These are phyloP conservation scores for Trichosporon sp. DNA, from an alignment of 1,284 basidiomycete species.

Conservation along the genomic window DNA sequence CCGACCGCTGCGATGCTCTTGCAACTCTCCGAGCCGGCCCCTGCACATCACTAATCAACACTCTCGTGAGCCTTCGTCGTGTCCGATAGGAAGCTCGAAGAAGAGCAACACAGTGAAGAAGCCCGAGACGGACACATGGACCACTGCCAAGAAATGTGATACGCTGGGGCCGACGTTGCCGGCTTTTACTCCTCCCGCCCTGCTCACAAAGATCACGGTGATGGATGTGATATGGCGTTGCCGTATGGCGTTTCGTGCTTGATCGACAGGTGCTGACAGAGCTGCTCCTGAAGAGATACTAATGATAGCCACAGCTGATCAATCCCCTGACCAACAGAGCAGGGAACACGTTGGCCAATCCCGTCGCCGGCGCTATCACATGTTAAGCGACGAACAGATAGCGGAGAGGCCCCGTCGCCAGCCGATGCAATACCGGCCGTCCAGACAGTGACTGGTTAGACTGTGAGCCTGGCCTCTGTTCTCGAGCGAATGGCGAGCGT, in stretches of 20 bases:
- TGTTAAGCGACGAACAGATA: neutral
- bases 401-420: too few species aligned
- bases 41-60: neutral
- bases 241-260: neutral
- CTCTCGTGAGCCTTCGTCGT: neutral
- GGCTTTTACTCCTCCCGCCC: too few species aligned
- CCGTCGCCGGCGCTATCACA: neutral
- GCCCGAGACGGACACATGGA: neutral
- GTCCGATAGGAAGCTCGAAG: neutral
- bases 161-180: neutral
- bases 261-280: neutral
- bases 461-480: neutral
- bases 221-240: neutral
- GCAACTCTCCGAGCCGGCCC: neutral
- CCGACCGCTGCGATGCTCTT: too few species aligned
- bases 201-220: neutral
- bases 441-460: too few species aligned
- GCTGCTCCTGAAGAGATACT: neutral
- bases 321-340: neutral
- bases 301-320: neutral
- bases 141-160: neutral
- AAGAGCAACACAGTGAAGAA: neutral
- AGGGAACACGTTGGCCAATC: neutral
- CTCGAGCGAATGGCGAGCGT: neutral
- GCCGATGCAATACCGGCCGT: too few species aligned